Base-by-base conservation (phyloP, 345 rosid genomes). In the Leavenworthia alabamica region DNA sequence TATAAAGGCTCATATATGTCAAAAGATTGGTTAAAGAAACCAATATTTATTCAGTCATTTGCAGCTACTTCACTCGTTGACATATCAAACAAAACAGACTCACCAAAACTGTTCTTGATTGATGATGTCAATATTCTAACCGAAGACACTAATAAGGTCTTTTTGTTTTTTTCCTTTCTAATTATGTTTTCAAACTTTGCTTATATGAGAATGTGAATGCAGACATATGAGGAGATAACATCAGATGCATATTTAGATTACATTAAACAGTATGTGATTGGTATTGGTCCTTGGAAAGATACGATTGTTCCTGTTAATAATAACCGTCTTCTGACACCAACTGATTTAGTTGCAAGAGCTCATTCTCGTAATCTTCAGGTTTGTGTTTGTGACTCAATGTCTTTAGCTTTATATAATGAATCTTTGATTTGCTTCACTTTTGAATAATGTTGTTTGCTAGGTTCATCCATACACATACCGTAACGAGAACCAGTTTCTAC, bases 211-310 rank as follows among this genome's bases (percentile, higher is more conserved):
- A 27, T 70, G 44, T 70, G 29, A 31, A 44, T 75, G 84, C 92
- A 89, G 99, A 78, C 97, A 11, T 93, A 85, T 49, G 76, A 75
- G 67, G 97, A 93, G 70, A 86, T 93, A 39, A 93, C 92, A 65
- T 89, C 97, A 3, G 88, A 93, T 63, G 37, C 33, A 29, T 93
- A 87, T 72, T 78, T 93, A 5, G 79, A 80, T 75, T 87, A 72
- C 75, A 81, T 93, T 28, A 85, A 82, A 67, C 81, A 78, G 2
- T 93, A 93, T 33, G 94, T 84, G 26, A 74, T 89, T 28, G 99
- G 99, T n/a, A 89, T 93, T 35, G 99, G 99, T 62, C 99, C 97
- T 13, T 93, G 99, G 97, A 93, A 93, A 68, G 97, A 93, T 64
- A 89, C 99, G 1, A 51, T 92, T 32, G 94, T 89, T 66, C 97